Base-by-base conservation (phyloP, 1,284 basidiomycete genomes). In the Ganoderma boninense region DNA sequence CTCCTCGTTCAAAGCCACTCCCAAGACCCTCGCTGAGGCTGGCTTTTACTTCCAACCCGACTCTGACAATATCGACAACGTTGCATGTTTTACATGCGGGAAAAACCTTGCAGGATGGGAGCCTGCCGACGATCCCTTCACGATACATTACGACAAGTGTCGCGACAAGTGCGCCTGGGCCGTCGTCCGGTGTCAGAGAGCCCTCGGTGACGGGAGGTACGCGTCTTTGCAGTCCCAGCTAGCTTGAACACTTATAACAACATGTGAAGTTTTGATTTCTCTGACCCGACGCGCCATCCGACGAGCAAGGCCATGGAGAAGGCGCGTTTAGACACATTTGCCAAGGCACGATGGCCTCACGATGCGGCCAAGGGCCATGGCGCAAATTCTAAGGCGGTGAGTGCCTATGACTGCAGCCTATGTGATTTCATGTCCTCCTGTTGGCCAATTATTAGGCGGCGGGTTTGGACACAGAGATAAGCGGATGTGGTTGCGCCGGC, bases 51-150 rank as follows among this genome's bases (percentile, higher is more conserved):
- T 86, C 80, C 84, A 84, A 67, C 93, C 93, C 0, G 87, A 87
- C 74, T 81, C 82, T 71, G 85, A 88, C 14, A 87, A 90, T 70
- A 83, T 82, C 38, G 93, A 95, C 80, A 90, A 87, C 72, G 92
- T 92, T 32, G 85, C 86, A 6, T 97, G 95, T 79, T 93, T 92
- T 74, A 86, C 89, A 69, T 97, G 95, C 81, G 86, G 84, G 61
- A 93, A 95, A 76, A 85, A 91, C 71, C 85, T 97, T 13, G 88
- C 89, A 63, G 93, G 91, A 18, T 97, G 95, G 95, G 91, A 92
- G 65, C 84, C 85, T 56, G 84, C 89, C 1, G 95, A 97, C 76
- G 92, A 96, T 81, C 95, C 95, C 2, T 93, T 92, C 74, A 84
- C 88, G 56, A 90, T 95, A 60, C 95, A 97, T 76, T 91, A 85